Base-by-base conservation (phyloP, 768 basidiomycete genomes). In the Imleria badia region DNA sequence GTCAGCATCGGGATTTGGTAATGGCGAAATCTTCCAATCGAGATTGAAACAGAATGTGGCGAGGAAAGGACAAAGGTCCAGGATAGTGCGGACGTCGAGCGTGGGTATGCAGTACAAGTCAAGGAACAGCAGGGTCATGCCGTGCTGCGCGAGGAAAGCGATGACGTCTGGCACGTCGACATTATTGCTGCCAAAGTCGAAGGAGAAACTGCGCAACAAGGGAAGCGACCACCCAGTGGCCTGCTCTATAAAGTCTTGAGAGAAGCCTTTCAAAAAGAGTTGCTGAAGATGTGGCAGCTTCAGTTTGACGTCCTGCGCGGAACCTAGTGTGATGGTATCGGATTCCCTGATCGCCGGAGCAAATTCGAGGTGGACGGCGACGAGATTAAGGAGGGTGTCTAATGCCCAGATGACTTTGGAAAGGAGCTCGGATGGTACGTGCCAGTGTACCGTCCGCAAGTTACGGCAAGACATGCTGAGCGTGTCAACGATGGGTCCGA, bases 321-420 rank as follows among this genome's bases (percentile, higher is more conserved):
- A 78, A 1, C 89, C 89, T 1, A 90, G 74, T 9, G 75, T 75
- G 36, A 81, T 72, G 14, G 69, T 69, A 29, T 83, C 82, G n/a
- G 74, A 59, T 36, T 75, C 75, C 33, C 55, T 55, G 36, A 61
- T 38, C 12, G 68, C 52, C 1, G 42, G 22, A 3, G 62, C 62
- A 40, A 88, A 79, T 29, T 82, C 76, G 54, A 91, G 75, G 59
- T 82, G 81, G 3, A 79, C 76, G 3, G 81, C 78, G 9, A 81
- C 72, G 38, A 91, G 72, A 48, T 70, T 69, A 1, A 82, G 82
- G 6, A 91, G 77, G 1, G 81, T 77, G 50, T 83, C 80, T 3
- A 91, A 73, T 6, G 86, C 83, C 85, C 85, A 87, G 41, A 90
- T 89, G 6, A 88, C 78, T 62, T 86, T 87, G 13, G 84, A 74